Evolutionary conservation across 2,329 filamentous ascomycete species (phyloP), one percentile per base, ranked within the genome.

Genomic region (Aspergillus sp.): DNA sequence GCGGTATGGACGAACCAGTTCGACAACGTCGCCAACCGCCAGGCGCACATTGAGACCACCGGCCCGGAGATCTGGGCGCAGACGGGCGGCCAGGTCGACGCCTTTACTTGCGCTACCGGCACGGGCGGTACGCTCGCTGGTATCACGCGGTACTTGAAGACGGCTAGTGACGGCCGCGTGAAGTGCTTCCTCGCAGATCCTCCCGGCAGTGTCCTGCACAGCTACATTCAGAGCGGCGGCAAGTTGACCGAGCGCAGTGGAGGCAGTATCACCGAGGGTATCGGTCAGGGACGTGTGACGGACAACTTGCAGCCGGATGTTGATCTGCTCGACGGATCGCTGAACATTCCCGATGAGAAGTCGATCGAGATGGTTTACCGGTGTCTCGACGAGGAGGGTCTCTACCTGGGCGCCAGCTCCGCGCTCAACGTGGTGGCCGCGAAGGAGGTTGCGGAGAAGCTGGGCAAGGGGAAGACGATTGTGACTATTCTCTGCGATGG

Each of bases 1-100:
- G 91, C 93, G 8, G 92, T 97, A 13, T 99, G 94, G 94, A 99
- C 94, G 42, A 95, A 99, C 75, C 94, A 99, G 76, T 99, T 99
- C 75, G 94, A 99, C 72, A 99, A 99, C 77, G 85, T 82, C 48
- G 94, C 94, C 49, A 99, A 99, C 75, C 83, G 94, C 48, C 86
- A 89, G 66, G 94, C 94, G 45, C 94, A 99, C 71, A 87, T 97
- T 62, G 93, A 96, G 78, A 97, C 93, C 2, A 99, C 94, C 0
- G 94, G 94, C 0, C 94, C 94, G 0, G 94, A 99, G 75, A 96
- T 99, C 68, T 99, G 94, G 94, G 78, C 85, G 24, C 94, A 99
- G 79, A 97, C 94, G 0, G 75, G 70, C 2, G 93, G 94, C 33
- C 86, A 86, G 59, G 75, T 99, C 19, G 91, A 97, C 71, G 94